Base-by-base conservation (phyloP, 108 stramenopile species). In the Cyclotella atomus region DNA sequence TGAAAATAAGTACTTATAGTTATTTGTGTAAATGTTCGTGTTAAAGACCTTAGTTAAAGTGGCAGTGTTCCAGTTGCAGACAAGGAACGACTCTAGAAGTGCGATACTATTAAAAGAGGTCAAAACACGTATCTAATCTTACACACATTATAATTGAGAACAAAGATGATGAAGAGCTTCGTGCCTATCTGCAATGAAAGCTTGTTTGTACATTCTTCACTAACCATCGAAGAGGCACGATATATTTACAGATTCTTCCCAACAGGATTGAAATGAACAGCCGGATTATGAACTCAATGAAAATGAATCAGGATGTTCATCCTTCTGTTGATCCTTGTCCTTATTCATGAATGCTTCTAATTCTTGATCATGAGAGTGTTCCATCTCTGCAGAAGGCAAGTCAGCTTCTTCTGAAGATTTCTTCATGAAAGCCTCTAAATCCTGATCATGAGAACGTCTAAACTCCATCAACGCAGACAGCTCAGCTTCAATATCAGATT, bases 361-460 rank as follows among this genome's bases (percentile, higher is more conserved):
- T n/a, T n/a, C n/a, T n/a, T n/a, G n/a, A n/a, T n/a, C n/a, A n/a
- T n/a, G n/a, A n/a, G n/a, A n/a, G n/a, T n/a, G n/a, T n/a, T n/a
- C n/a, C n/a, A n/a, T n/a, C n/a, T n/a, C n/a, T n/a, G n/a, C n/a
- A n/a, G n/a, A n/a, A n/a, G n/a, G n/a, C n/a, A n/a, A n/a, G n/a
- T n/a, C n/a, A n/a, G n/a, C n/a, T n/a, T n/a, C n/a, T n/a, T n/a
- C n/a, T n/a, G n/a, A n/a, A n/a, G 47, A 10, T n/a, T 49, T 19
- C 47, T 49, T 49, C 47, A 49, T 49, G n/a, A 49, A 49, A n/a
- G 47, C 9, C n/a, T 49, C 47, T 49, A 49, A 49, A 12, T 49
- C 47, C 4, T 49, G 17, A n/a, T 49, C 47, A 49, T 49, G 47
- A n/a, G 16, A n/a, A n/a, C 47, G 47, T 49, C 17, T 49, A 9